phyloP scores from a whole-genome alignment of 257 asterid genomes.

The Fraxinus cuspidata region DNA sequence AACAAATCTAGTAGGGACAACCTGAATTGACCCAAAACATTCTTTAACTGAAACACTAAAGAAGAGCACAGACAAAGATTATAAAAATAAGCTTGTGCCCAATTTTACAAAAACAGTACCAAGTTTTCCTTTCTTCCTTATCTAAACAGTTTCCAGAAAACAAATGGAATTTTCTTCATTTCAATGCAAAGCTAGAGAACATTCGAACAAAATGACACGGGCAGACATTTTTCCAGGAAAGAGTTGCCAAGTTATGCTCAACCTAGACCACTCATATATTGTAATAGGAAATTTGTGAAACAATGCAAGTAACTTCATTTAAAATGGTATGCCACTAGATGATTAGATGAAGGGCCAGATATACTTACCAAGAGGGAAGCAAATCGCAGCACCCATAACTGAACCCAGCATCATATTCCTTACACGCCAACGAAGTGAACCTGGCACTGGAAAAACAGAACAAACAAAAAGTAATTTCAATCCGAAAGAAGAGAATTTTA shows the following conservation, averaged over 20 bases:
- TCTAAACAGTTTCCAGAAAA: neutral
- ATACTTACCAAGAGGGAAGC: constrained; percentile 86
- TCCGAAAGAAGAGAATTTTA: constrained; percentile 2
- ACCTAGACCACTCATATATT: neutral
- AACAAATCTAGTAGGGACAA: neutral
- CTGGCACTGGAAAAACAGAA: constrained; percentile 70
- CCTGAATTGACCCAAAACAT: neutral
- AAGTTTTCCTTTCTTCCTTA: neutral
- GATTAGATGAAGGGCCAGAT: constrained; percentile 6
- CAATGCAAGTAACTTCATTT: constrained; percentile 4
- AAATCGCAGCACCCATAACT: constrained; percentile 80
- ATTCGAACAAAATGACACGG: constrained; percentile 6
- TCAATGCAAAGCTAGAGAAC: constrained; percentile 10
- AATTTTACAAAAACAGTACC: neutral
- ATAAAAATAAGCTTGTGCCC: neutral
- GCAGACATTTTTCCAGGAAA: neutral
- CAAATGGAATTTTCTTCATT: neutral
- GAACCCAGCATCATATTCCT: constrained; percentile 92
- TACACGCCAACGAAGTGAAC: constrained; percentile 81
- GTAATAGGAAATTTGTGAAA: neutral
- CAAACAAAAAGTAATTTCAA: constrained; percentile 11
- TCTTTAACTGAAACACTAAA: neutral
- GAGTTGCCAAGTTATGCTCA: neutral
- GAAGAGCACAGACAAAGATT: neutral
- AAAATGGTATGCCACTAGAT: constrained; percentile 10